A percentile compares a stretch with the other conserved stretches of the same genome.
Evolutionary conservation across 169 alveolate species (phyloP).

Genomic region (Fabrea salina): DNA sequence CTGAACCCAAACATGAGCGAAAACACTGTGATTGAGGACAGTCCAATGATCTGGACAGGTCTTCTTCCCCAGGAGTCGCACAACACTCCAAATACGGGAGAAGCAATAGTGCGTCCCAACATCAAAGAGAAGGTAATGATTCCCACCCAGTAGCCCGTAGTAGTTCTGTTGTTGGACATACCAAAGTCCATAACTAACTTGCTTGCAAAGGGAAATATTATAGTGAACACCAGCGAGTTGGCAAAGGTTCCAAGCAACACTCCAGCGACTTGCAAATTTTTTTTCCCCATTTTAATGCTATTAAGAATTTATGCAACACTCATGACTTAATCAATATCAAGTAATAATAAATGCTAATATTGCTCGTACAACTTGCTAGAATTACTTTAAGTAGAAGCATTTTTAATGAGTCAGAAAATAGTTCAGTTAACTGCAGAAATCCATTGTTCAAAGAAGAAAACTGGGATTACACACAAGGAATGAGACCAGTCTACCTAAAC

Average conservation of each 20-base stretch:
- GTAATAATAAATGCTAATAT: too few species aligned
- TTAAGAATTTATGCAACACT: too few species aligned
- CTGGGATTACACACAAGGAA: too few species aligned
- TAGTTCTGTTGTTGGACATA: background rate
- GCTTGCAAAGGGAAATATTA: slow-evolving; percentile 13
- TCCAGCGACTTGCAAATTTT: background rate
- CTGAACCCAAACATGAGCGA: slow-evolving; percentile 13
- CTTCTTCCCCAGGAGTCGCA: slow-evolving; percentile 21
- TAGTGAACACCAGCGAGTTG: background rate
- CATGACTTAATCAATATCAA: too few species aligned
- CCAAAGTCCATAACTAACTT: slow-evolving; percentile 13
- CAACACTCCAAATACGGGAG: background rate
- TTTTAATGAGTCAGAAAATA: too few species aligned
- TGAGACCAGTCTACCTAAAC: too few species aligned
- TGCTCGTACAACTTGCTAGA: too few species aligned
- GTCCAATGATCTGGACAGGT: background rate
- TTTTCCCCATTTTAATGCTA: slow-evolving; percentile 4
- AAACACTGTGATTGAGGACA: background rate
- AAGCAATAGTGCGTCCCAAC: background rate
- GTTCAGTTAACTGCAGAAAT: too few species aligned
- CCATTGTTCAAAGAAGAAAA: too few species aligned
- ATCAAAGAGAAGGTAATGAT: background rate
- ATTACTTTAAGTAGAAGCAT: too few species aligned
- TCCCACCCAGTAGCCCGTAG: slow-evolving; percentile 21
- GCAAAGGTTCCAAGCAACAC: background rate